Evolutionary conservation across 371 early-diverging fungal genomes (phyloP), one percentile per base, ranked within the genome.

Genomic region (Mucor mucedo): DNA sequence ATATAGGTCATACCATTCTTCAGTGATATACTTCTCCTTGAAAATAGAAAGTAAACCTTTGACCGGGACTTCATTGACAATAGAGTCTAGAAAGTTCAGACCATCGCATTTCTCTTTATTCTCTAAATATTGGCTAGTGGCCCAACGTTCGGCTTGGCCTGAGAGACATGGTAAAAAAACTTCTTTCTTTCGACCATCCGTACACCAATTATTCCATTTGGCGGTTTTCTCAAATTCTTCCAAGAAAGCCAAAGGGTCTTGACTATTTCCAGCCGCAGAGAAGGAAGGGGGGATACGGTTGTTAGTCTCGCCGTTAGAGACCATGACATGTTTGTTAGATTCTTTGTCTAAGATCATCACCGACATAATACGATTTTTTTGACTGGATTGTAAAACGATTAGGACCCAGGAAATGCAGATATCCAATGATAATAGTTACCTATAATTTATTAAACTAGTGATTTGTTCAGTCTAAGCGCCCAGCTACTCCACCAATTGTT

Each of bases 401-500:
- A n/a, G n/a, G n/a, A n/a, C n/a, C n/a, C n/a, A n/a, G n/a, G n/a
- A n/a, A n/a, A n/a, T n/a, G n/a, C n/a, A n/a, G n/a, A n/a, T n/a
- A n/a, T n/a, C n/a, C n/a, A n/a, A n/a, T n/a, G n/a, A n/a, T n/a
- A n/a, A n/a, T 10, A 53, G n/a, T 53, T 53, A 35, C 38, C 38
- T 33, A 35, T 38, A 33, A 53, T 16, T 38, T 7, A 2, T 2
- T 28, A n/a, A 35, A 35, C n/a, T 10, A n/a, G 13, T 38, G 21
- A 5, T 38, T 53, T 38, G 5, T n/a, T 30, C 39, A 35, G 16
- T 53, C 33, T 14, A 11, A 38, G 33, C 54, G 54, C 54, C 54
- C 54, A 53, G 54, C 54, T 53, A 28, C 54, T 53, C 54, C 54
- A 53, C 54, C 54, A 52, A 33, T 16, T 53, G 39, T 38, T 53